Base-by-base conservation (phyloP, 768 basidiomycete genomes). In the Tricholoma sp. region DNA sequence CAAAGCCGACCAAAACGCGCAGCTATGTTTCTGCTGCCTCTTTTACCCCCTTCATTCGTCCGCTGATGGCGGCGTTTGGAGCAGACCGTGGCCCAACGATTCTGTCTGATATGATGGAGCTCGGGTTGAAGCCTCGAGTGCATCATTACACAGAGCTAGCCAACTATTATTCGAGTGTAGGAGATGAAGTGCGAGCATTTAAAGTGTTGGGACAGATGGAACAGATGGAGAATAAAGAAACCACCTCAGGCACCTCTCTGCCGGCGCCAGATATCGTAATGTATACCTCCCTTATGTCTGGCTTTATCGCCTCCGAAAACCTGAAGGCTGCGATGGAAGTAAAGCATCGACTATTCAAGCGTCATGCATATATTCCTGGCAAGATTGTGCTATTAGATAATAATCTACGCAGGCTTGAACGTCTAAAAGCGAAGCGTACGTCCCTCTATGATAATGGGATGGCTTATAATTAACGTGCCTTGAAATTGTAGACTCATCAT, bases 21-120 rank as follows among this genome's bases (percentile, higher is more conserved):
- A 65, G 32, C 62, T 68, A 34, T 6, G 63, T 70, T 9, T 59
- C 63, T 37, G 54, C 64, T 2, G 59, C 66, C 5, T 69, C 75
- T 1, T 89, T 88, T 63, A 80, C 74, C 1, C 76, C 82, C 0
- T 88, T 88, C 64, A 66, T 86, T 39, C 65, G 70, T 34, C 66
- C 65, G 17, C 70, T 82, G 61, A 72, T 74, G 51, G 53, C 60
- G 4, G 51, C 63, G 3, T 60, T 57, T 29, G 70, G 74, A 1
- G 63, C 75, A 0, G 48, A 61, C 4, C 63, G 65, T 29, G 80
- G 78, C 0, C 62, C 70, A 0, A 57, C 61, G 18, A 71, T 86
- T 17, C 51, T 88, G 37, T 59, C 59, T n/a, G 83, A 87, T 62
- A 85, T 88, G 82, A 47, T 72, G 3, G 51, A 61, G 6, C 62